Base-by-base conservation (phyloP, 2,329 filamentous ascomycete genomes). In the Fusarium albidum region DNA sequence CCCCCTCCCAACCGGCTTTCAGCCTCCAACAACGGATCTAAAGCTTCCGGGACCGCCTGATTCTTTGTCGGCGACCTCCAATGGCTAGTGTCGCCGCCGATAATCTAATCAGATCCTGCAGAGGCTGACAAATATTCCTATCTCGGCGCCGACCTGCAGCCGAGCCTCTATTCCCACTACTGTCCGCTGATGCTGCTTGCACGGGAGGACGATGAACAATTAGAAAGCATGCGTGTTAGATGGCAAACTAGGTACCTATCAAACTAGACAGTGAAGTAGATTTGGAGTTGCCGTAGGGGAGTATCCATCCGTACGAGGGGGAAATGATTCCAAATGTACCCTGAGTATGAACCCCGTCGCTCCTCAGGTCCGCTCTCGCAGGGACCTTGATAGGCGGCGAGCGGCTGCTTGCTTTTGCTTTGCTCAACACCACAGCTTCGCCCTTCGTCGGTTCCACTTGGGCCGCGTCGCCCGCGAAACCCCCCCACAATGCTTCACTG, bases 401-500 rank as follows among this genome's bases (percentile, higher is more conserved):
- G 21, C 21, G 21, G 21, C 7, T 21, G 21, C 21, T 21, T 21
- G 21, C 21, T 21, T 21, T 21, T 21, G 21, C 56, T 34, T 51
- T 33, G 46, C 40, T 49, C 46, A 52, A 53, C 31, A 46, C 35
- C 35, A 49, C 32, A 41, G 47, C 41, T 39, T 51, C 51, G 47
- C 54, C 59, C 7, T 49, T 52, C 44, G 26, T 49, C 40, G 63
- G 61, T 55, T 54, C 63, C 61, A 66, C 63, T 51, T 45, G 49
- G 51, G 47, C 54, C 62, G 49, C 52, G 45, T 61, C 49, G 57
- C 45, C 55, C 51, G 43, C 60, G 45, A n/a, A 49, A 52, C 45
- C 48, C 64, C 64, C 48, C 64, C 64, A 63, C 64, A 65, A 27
- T 31, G 21, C 55, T 48, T 57, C 50, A 65, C 61, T 66, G 64